Base-by-base conservation (phyloP, 306 rosid genomes). In the Quercus agrifolia region DNA sequence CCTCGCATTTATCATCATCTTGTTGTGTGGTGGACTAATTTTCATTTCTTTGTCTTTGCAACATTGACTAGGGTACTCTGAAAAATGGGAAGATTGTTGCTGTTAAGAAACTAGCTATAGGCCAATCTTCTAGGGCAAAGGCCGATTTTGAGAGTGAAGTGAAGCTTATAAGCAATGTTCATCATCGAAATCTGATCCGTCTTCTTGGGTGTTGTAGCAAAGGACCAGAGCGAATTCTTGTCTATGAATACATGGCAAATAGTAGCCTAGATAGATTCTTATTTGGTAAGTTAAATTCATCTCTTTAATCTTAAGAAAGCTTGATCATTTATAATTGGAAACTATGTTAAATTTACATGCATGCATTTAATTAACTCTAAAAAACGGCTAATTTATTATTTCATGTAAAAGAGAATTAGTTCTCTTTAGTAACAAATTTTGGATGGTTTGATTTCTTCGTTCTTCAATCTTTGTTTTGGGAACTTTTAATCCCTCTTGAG, bases 191-290 rank as follows among this genome's bases (percentile, higher is more conserved):
- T 79, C 86, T 92, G 0, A 85, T 89, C 75, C 83, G 92, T 20
- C 94, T 92, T 68, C 90, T 92, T 28, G 97, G 97, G 56, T 90
- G 93, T 66, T 88, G 91, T 62, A 84, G 75, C 70, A 86, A 87
- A 77, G 97, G 92, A 31, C 87, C 71, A 55, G 90, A 90, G 27
- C 82, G 90, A 78, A 89, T 92, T 78, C 97, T 92, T 66, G 90
- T 92, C 55, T 90, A 85, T 70, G 92, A 92, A 62, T 90, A 81
- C 89, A 92, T 90, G 93, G 78, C 87, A 52, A 90, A 90, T 56
- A 86, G 31, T 71, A 92, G 94, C 64, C 80, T 89, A 1, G 93
- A 92, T 76, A 89, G 56, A 86, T 90, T 86, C 91, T 80, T 92
- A 80, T 92, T 87, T 74, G 94, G 97, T 92, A 89, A 69, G 14